Evolutionary conservation across 768 basidiomycete genomes (phyloP), one percentile per base, ranked within the genome.

Genomic region (Collybiopsis luxurians): DNA sequence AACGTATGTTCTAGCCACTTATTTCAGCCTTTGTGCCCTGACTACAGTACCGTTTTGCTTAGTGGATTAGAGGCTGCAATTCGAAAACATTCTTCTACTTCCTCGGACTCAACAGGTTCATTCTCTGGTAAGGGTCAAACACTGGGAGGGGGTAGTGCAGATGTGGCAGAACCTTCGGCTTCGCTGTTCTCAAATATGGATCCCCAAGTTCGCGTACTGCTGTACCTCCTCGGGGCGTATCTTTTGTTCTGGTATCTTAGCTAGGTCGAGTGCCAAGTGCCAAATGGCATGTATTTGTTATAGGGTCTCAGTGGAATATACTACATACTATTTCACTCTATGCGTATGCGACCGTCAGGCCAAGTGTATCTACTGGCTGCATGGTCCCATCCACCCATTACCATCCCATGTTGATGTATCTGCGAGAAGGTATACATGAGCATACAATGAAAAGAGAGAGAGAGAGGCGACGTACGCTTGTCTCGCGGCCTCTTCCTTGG

Each of bases 91-190:
- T 67, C 86, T 15, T 68, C 70, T 10, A 53, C 71, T 30, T 65
- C 71, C 2, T 55, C 69, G 27, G 71, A 78, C 2, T 57, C 73
- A 23, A 54, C 71, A 2, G 64, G 73, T 38, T 75, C 82, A 40
- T 94, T 94, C 67, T 67, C 82, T 23, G 92, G 92, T 3, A 79
- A 79, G 64, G 92, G 92, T 23, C 85, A 86, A 9, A 91, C 86
- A 5, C 75, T 94, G 1, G 87, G 85, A 21, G 83, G 83, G 26
- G 68, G 75, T 13, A 61, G 77, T 34, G 31, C 31, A 26, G 69
- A 51, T 13, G 15, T 26, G 1, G 21, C 24, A 15, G 50, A 51
- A 39, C 12, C 36, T 73, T 17, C 63, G 72, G 7, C 72, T 19
- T 71, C 77, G 34, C 11, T 38, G 27, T 55, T 84, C 55, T 69